phyloP scores from a whole-genome alignment of 2,329 filamentous ascomycete species.

The Pestalotiopsis sp. region DNA sequence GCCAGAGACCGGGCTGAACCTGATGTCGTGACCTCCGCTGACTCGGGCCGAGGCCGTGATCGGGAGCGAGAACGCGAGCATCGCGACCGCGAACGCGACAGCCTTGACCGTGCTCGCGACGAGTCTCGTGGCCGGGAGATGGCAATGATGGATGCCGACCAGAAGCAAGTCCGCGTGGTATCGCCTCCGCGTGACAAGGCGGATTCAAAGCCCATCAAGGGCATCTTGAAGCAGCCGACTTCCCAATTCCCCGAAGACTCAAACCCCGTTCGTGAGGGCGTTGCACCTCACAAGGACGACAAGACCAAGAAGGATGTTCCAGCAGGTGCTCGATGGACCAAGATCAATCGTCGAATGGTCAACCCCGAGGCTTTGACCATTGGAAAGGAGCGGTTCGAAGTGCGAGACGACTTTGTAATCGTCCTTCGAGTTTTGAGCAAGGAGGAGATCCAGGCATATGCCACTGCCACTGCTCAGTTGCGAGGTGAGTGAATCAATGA shows the following conservation, averaged over 20 bases:
- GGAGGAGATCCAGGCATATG: constrained; percentile 89
- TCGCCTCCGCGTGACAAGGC: constrained; percentile 68
- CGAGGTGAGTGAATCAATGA: constrained; percentile 62
- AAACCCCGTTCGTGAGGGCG: constrained; percentile 83
- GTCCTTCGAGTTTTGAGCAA: constrained; percentile 84
- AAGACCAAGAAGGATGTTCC: constrained; percentile 75
- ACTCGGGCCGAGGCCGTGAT: background rate
- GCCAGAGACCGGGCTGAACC: constrained; percentile 19
- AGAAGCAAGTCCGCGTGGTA: constrained; percentile 67
- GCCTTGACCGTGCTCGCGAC: constrained; percentile 21
- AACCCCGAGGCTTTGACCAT: constrained; percentile 85
- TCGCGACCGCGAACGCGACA: background rate
- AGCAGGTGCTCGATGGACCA: constrained; percentile 85
- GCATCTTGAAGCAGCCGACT: constrained; percentile 84
- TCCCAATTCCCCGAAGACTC: constrained; percentile 85
- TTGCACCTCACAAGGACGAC: constrained; percentile 90
- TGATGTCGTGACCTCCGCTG: constrained; percentile 17
- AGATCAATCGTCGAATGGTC: constrained; percentile 85
- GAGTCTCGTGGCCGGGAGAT: constrained; percentile 47
- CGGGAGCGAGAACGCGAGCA: background rate
- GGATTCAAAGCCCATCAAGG: constrained; percentile 73
- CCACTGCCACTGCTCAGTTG: constrained; percentile 78
- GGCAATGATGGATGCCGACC: constrained; percentile 29
- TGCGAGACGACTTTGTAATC: constrained; percentile 91
- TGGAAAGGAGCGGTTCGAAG: constrained; percentile 89